Evolutionary conservation across 306 rosid genomes (phyloP).

Genomic region (Biancaea sappan): DNA sequence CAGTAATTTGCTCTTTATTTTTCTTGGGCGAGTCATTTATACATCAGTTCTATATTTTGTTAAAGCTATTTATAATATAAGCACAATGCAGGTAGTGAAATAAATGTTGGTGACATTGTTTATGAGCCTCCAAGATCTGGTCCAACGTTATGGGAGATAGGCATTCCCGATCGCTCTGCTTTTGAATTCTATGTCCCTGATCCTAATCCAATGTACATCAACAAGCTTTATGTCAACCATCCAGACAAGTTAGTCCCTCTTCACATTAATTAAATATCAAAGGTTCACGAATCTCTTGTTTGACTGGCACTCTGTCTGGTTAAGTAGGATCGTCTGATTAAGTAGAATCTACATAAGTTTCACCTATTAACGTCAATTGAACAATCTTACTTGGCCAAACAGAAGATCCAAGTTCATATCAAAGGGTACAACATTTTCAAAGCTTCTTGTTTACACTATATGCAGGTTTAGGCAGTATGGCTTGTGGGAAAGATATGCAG

Average conservation of each 20-base stretch:
- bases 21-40: neutral
- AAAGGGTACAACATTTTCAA: neutral
- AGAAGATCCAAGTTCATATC: too few relatives aligned
- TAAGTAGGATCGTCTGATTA: too few relatives aligned
- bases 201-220: slow-evolving; percentile 73
- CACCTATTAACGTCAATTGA: too few relatives aligned
- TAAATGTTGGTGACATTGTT: slow-evolving; percentile 52
- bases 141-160: slow-evolving; percentile 89
- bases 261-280: neutral
- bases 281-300: too few relatives aligned
- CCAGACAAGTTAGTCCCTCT: slow-evolving; percentile 65
- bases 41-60: neutral
- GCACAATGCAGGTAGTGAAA: slow-evolving; percentile 52
- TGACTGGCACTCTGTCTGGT: too few relatives aligned
- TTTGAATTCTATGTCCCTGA: slow-evolving; percentile 74
- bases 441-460: neutral
- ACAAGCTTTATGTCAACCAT: slow-evolving; percentile 65
- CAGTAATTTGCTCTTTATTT: too few relatives aligned
- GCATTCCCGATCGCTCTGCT: slow-evolving; percentile 84
- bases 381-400: too few relatives aligned
- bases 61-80: neutral
- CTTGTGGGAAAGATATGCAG: slow-evolving; percentile 88
- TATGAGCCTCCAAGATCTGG: slow-evolving; percentile 79
- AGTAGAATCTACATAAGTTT: too few relatives aligned
- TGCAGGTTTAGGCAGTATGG: slow-evolving; percentile 82